These are phyloP conservation scores for Paecilomyces sp. DNA, from an alignment of 2,329 filamentous ascomycete genomes.

Conservation along the genomic window DNA sequence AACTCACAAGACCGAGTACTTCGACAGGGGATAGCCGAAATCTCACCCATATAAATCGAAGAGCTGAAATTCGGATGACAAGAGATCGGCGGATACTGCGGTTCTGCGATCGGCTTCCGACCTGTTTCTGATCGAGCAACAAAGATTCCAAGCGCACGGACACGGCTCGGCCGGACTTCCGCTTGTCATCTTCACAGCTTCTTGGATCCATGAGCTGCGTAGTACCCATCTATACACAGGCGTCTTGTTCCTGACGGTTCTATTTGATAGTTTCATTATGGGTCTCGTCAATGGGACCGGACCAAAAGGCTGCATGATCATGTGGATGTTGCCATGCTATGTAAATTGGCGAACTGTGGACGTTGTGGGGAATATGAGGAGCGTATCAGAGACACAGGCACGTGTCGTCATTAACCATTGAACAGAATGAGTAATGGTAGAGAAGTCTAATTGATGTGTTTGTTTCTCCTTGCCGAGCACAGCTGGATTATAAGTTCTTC, in stretches of 20 bases:
- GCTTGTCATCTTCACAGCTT: conserved; percentile 9
- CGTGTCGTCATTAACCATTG: conserved; percentile 4
- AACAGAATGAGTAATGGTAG: not conserved
- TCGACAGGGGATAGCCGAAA: not conserved
- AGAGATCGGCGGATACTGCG: not conserved
- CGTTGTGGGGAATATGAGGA: conserved; percentile 19
- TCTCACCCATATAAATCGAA: not conserved
- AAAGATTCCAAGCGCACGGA: conserved; percentile 13
- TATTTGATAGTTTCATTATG: conserved; percentile 11
- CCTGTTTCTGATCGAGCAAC: not conserved
- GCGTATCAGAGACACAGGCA: conserved; percentile 16
- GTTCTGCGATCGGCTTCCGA: conserved; percentile 7
- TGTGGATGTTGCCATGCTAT: conserved; percentile 18
- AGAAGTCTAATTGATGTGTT: not conserved
- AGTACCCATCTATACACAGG: conserved; percentile 9
- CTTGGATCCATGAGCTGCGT: conserved; percentile 8
- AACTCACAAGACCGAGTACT: not conserved
- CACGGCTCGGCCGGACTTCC: conserved; percentile 13
- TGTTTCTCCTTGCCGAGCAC: not conserved
- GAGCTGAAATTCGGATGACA: not conserved
- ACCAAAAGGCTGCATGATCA: conserved; percentile 15
- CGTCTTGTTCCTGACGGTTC: conserved; percentile 1
- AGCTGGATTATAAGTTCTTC: not conserved
- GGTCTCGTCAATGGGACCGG: conserved; percentile 13
- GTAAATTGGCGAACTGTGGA: conserved; percentile 17